Base-by-base conservation (phyloP, 2,329 filamentous ascomycete genomes). In the Ophiocordyceps camponoti-floridani region DNA sequence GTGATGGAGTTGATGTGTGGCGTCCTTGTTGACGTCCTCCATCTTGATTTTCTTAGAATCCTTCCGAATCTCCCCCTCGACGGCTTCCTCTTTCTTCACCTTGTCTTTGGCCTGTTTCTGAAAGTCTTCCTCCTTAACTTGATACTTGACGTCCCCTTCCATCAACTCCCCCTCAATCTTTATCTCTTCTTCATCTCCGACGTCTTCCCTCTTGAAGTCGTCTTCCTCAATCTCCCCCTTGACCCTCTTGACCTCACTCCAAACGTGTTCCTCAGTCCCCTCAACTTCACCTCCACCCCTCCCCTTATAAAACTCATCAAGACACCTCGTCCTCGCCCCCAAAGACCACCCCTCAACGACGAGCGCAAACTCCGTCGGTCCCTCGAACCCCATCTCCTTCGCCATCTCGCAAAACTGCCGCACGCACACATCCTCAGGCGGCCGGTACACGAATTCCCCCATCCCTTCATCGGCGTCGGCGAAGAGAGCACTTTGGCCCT, bases 351-450 rank as follows among this genome's bases (percentile, higher is more conserved):
- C 75, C 61, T 96, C 91, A 3, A 96, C 88, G 13, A 87, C 77
- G 35, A 95, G 66, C 4, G 88, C 91, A 69, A 96, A 96, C 48
- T 91, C 82, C 0, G 78, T 83, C 1, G 81, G 79, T 56, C 75
- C 80, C 1, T 71, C 66, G 56, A 86, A 94, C 1, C 84, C 85
- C 58, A 86, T 84, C 45, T 76, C 75, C 53, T 70, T 73, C 1
- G 87, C 85, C 84, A 96, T 94, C 26, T 79, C 82, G 61, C 87
- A 94, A 55, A 98, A 94, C 55, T 96, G 88, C 16, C 89, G 72
- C 44, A 72, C 71, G 62, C 77, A 76, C 9, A 95, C 83, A 9
- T 80, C 75, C 44, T 73, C 68, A 0, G 84, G 82, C 0, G 89
- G 89, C 37, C 82, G 76, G 55, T 84, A 94, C 16, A 65, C 11